Base-by-base conservation (phyloP, 768 basidiomycete species). In the Agaricus blazei region DNA sequence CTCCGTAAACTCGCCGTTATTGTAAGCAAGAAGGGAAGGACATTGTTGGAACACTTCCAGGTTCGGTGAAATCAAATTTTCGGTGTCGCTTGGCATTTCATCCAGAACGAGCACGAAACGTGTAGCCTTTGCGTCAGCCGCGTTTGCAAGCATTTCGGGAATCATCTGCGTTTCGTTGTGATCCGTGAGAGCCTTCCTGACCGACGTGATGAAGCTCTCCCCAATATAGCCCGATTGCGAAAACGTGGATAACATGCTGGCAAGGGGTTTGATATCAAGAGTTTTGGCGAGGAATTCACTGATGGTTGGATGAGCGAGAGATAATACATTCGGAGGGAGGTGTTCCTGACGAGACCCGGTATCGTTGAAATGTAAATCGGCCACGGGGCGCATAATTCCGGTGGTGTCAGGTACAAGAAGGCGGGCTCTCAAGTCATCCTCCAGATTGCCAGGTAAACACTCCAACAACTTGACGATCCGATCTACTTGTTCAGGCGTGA, bases 61-160 rank as follows among this genome's bases (percentile, higher is more conserved):
- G 1, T 62, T 56, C 3, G 65, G 60, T 2, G 72, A 71, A 19
- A 81, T 52, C 11, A 76, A 59, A 7, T 9, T 57, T 29, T 12
- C 47, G 50, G 14, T 60, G 46, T 42, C 45, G 1, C 52, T 37
- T n/a, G 48, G 31, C 45, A 57, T 59, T 7, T 72, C 65, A 52
- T 80, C 76, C 4, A 79, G 47, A 2, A 77, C 54, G 19, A 80
- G 58, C 3, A 64, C 59, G 55, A 82, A 78, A 14, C 63, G 59
- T 5, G 67, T 72, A 0, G 81, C 81, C 8, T 63, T 64, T 0
- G 80, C 81, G 59, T 82, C 81, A 6, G 67, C 67, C 1, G 81
- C 81, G 56, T 83, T 83, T 0, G 81, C 81, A 2, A 83, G 57
- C 60, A 81, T 80, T 54, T 83, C 81, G 1, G 70, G 71, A 37